Conservation (phyloP, 495 filamentous ascomycete genomes). For the Annulohypoxylon bovei region DNA sequence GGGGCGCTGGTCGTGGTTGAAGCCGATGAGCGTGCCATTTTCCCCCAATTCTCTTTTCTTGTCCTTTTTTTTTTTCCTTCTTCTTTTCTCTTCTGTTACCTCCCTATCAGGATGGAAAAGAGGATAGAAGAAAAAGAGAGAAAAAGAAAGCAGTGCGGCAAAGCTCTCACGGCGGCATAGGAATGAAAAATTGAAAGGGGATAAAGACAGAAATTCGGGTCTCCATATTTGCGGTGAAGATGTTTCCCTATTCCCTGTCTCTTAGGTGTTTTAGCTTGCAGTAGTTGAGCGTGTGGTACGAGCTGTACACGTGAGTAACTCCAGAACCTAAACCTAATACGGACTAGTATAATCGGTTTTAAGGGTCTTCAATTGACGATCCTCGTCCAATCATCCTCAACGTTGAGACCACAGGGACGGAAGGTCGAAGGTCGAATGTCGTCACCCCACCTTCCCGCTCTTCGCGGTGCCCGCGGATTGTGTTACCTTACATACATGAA, state of each 20-base stretch:
- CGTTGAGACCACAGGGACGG: conserved; percentile 1
- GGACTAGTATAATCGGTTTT: conserved; percentile 17
- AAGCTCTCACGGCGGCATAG: conserved; percentile 18
- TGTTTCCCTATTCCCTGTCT: conserved; percentile 13
- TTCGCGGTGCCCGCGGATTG: conserved; percentile 6
- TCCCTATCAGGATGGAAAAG: background rate
- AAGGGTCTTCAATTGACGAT: conserved; percentile 28
- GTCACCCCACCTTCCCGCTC: conserved; percentile 22
- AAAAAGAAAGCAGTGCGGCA: background rate
- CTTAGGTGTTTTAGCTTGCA: conserved; percentile 10
- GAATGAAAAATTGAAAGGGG: conserved; percentile 29
- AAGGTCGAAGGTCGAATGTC: conserved; percentile 26
- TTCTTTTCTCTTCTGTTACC: background rate
- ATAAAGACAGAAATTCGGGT: conserved; percentile 23
- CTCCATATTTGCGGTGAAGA: conserved; percentile 43
- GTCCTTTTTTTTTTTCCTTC: conserved; percentile 15
- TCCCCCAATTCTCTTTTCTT: conserved; percentile 3
- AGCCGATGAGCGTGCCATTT: conserved; percentile 45
- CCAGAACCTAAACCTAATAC: conserved; percentile 15
- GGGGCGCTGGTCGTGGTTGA: conserved; percentile 46
- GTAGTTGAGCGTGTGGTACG: conserved; percentile 16
- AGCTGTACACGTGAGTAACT: background rate
- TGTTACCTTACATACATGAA: conserved; percentile 1
- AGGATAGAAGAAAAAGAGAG: background rate
- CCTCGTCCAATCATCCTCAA: conserved; percentile 33